Evolutionary conservation across 805 yeast genomes (phyloP).

Genomic region (Saturnispora galanensis): DNA sequence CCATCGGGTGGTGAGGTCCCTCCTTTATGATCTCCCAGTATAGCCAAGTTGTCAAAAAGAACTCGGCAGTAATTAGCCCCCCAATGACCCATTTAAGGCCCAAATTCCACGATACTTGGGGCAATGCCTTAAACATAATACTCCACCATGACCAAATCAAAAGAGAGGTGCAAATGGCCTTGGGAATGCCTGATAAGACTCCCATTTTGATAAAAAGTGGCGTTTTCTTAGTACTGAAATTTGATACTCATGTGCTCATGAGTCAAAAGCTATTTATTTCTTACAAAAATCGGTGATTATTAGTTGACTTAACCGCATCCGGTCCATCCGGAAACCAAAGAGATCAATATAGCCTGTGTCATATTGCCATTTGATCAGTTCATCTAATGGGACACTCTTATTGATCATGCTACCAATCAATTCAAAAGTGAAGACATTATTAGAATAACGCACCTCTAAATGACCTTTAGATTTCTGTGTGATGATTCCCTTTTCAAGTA

Average conservation of each 20-base stretch:
- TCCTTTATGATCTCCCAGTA: slow-evolving; percentile 41
- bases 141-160: slow-evolving; percentile 42
- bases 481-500: slow-evolving; percentile 9
- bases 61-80: slow-evolving; percentile 24
- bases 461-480: slow-evolving; percentile 20
- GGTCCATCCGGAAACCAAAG: slow-evolving; percentile 1
- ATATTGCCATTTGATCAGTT: slow-evolving; percentile 33
- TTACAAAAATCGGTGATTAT: not conserved
- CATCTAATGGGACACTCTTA: slow-evolving; percentile 50
- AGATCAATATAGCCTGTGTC: slow-evolving; percentile 21
- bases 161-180: slow-evolving; percentile 32
- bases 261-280: not conserved
- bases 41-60: slow-evolving; percentile 33
- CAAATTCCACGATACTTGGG: slow-evolving; percentile 13
- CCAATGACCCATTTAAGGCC: slow-evolving; percentile 17
- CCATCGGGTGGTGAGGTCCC: slow-evolving; percentile 33
- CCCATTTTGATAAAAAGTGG: not conserved
- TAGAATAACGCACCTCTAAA: slow-evolving; percentile 67
- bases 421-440: slow-evolving; percentile 62
- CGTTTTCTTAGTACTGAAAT: no score
- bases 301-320: not conserved
- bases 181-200: slow-evolving; percentile 33
- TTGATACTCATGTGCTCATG: not conserved
- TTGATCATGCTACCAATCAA: slow-evolving; percentile 30
- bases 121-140: slow-evolving; percentile 23